Evolutionary conservation across 768 basidiomycete species (phyloP).

Genomic region (Boletus rufocinnamomeus): DNA sequence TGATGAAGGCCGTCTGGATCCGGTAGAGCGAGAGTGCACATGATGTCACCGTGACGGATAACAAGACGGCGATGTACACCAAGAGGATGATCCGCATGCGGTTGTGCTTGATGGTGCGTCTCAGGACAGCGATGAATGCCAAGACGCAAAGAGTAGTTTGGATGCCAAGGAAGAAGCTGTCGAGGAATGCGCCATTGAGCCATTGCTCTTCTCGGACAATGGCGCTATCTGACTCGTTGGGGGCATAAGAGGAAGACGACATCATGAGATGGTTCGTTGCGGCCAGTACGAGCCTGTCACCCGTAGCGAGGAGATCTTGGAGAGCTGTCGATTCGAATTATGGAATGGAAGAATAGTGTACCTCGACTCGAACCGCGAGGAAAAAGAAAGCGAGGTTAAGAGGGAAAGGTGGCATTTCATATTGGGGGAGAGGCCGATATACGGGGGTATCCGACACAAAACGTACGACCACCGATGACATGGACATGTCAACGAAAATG

Average conservation of each 20-base stretch:
- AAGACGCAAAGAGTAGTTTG: conserved; percentile 4
- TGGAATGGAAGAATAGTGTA: not conserved
- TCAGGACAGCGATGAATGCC: conserved; percentile 3
- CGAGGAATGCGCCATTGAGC: conserved; percentile 14
- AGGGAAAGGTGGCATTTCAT: not conserved
- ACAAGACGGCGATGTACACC: conserved; percentile 3
- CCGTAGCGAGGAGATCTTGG: not conserved
- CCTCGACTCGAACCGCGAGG: not conserved
- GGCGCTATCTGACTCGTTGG: conserved; percentile 1
- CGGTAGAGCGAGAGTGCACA: conserved; percentile 17
- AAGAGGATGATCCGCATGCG: not conserved
- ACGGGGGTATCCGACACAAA: not conserved
- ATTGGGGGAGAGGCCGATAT: not conserved
- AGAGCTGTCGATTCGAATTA: not conserved
- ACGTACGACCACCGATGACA: too few species aligned
- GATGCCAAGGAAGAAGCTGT: conserved; percentile 16
- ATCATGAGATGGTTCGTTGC: not conserved
- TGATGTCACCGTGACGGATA: conserved; percentile 17
- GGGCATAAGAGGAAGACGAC: not conserved
- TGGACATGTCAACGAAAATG: not conserved
- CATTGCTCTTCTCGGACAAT: conserved; percentile 12
- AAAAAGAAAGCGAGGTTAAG: not conserved
- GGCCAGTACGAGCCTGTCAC: not conserved
- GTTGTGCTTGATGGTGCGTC: not conserved
- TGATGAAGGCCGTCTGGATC: conserved; percentile 29